These are phyloP conservation scores for Sporothrix sp. DNA, from an alignment of 2,329 filamentous ascomycete genomes.

Conservation along the genomic window DNA sequence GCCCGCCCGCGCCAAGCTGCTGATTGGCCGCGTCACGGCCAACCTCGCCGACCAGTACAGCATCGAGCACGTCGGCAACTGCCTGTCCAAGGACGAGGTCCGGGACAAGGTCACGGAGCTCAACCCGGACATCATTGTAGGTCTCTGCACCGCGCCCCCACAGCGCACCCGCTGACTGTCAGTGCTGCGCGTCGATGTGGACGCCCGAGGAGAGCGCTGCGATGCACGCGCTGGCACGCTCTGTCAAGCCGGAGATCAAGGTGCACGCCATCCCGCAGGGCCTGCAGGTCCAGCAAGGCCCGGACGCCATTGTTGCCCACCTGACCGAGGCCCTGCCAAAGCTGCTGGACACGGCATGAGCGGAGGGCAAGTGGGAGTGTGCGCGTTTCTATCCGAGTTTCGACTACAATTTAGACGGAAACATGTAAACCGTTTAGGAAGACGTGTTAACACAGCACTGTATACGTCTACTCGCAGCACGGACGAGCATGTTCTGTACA, in stretches of 20 bases:
- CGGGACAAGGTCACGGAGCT: conserved; percentile 21
- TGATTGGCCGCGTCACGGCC: conserved; percentile 53
- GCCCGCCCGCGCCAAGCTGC: conserved; percentile 51
- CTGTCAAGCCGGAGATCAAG: conserved; percentile 36
- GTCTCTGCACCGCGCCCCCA: no score
- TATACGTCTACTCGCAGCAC: no score
- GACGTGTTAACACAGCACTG: no score
- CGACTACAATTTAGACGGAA: no score
- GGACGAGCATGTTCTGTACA: no score
- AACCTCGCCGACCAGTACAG: conserved; percentile 53
- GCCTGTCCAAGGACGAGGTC: conserved; percentile 48
- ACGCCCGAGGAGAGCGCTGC: conserved; percentile 35
- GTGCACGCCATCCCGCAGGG: conserved; percentile 45
- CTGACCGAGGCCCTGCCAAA: conserved; percentile 33
- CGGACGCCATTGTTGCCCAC: conserved; percentile 46
- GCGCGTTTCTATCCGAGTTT: no score
- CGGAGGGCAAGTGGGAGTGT: no score
- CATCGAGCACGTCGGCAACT: conserved; percentile 54
- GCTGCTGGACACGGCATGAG: conserved; percentile 18
- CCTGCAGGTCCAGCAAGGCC: conserved; percentile 42
- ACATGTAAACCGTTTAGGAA: no score
- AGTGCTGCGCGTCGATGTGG: conserved; percentile 54
- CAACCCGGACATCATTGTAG: conserved; percentile 24
- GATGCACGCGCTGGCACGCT: conserved; percentile 35
- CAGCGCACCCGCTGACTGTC: no score